Base-by-base conservation (phyloP, 2,329 filamentous ascomycete species). In the Plectosphaerella cucumerina region DNA sequence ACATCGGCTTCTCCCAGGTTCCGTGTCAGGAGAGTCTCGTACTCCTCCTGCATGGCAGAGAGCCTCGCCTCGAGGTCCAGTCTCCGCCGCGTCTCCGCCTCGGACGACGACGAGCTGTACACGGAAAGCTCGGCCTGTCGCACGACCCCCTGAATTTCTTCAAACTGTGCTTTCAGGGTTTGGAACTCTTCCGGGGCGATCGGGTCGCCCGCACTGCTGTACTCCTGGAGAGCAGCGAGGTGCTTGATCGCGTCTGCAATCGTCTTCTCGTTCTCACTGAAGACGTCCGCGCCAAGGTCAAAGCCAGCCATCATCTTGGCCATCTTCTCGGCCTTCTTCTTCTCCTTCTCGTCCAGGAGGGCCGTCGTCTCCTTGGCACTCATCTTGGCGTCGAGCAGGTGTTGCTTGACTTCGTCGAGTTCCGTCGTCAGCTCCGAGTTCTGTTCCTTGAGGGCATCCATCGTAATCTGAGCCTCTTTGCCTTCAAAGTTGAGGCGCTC, bases 291-390 rank as follows among this genome's bases (percentile, higher is more conserved):
- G 43, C 91, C 93, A 33, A 99, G 82, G 63, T 99, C 93, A 62
- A 99, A 97, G 4, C 93, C 91, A 53, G 94, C 94, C 93, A 99
- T 97, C 94, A 99, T 99, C 80, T 97, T 89, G 42, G 94, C 94
- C 94, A 99, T 99, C 72, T 95, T 94, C 74, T 99, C 94, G 1
- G 92, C 90, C 80, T 99, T 99, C 75, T 91, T 92, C 78, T 91
- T 93, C 72, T 97, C 95, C 78, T 99, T 99, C 72, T 97, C 94
- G 60, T 97, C 93, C 18, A 95, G 75, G 15, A 90, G 87, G 9
- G 91, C 91, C 43, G 84, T 91, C 2, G 89, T 93, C 72, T 97
- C 94, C 74, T 94, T 96, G 51, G 93, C 91, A 59, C 85, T 94
- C 89, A 97, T 97, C 75, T 93, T 93, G 44, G 94, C 91, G 67